A percentile compares a stretch with the other conserved stretches of the same genome.
phyloP scores from a whole-genome alignment of 2,329 filamentous ascomycete genomes.

The Aureobasidium sp. region DNA sequence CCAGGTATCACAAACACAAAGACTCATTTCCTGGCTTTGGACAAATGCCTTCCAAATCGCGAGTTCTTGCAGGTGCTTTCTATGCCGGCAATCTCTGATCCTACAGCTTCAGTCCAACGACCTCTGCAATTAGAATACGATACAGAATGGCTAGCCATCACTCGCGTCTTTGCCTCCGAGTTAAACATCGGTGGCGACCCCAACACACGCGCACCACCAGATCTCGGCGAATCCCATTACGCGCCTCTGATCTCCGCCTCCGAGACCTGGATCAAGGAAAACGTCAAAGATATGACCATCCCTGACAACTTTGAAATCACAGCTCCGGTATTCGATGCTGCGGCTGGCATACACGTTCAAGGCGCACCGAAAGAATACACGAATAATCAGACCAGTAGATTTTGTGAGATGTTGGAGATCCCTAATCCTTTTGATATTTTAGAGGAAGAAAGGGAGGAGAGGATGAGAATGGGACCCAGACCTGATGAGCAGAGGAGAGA shows the following conservation, averaged over 20 bases:
- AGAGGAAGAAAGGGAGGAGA: constrained; percentile 58
- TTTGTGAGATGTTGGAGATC: constrained; percentile 70
- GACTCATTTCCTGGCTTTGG: constrained; percentile 79
- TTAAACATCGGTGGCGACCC: constrained; percentile 54
- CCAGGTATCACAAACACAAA: constrained; percentile 64
- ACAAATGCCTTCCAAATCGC: constrained; percentile 76
- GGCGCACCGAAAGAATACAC: constrained; percentile 72
- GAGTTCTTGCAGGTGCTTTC: constrained; percentile 76
- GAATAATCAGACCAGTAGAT: constrained; percentile 75
- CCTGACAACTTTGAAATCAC: constrained; percentile 71
- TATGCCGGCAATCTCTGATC: constrained; percentile 40
- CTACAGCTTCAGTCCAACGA: constrained; percentile 23
- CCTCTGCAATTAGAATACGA: constrained; percentile 69
- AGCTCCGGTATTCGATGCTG: constrained; percentile 59
- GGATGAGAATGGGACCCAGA: constrained; percentile 51
- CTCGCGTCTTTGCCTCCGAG: constrained; percentile 63
- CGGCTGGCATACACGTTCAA: constrained; percentile 47
- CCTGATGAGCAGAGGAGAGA: constrained; percentile 24
- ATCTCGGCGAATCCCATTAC: constrained; percentile 64
- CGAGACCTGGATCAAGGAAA: constrained; percentile 69
- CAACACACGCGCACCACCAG: constrained; percentile 41
- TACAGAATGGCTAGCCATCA: constrained; percentile 91
- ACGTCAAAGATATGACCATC: constrained; percentile 60
- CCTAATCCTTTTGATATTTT: constrained; percentile 65
- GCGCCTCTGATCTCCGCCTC: constrained; percentile 58